A percentile compares a stretch with the other conserved stretches of the same genome.
Conservation (phyloP, 176 grass and related monocot species). For the Melocanna baccifera region DNA sequence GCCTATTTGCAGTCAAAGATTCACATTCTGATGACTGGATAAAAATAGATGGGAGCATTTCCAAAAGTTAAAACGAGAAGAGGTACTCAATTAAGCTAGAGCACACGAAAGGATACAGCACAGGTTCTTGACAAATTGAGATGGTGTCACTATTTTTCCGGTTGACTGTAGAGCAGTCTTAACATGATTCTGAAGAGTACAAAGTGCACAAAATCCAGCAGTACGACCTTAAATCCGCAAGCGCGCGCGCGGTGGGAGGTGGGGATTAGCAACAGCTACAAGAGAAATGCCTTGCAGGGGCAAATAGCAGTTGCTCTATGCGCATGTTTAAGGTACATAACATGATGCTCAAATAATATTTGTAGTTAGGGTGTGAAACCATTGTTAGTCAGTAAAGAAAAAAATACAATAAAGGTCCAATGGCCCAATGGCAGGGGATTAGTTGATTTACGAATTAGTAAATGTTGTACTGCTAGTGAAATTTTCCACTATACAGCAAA, state of each 20-base stretch:
- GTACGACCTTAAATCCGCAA: conserved; percentile 68
- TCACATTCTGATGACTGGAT: background rate
- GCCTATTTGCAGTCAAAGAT: conserved; percentile 58
- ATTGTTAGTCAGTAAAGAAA: background rate
- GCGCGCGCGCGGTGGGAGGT: background rate
- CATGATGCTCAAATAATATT: background rate
- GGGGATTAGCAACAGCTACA: conserved; percentile 8
- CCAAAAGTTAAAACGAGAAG: background rate
- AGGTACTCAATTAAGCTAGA: conserved; percentile 12
- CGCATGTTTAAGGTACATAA: background rate
- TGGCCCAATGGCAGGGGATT: background rate
- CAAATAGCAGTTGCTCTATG: background rate
- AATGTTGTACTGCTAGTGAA: background rate
- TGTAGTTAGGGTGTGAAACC: background rate
- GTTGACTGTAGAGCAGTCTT: conserved; percentile 77
- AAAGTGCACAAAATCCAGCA: conserved; percentile 93
- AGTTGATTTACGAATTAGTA: conserved; percentile 5
- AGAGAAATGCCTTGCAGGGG: background rate
- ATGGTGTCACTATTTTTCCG: conserved; percentile 86
- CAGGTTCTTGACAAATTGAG: conserved; percentile 76
- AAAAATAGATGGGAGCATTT: background rate
- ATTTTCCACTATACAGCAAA: background rate
- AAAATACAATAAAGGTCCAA: background rate
- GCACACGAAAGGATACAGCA: conserved; percentile 65
- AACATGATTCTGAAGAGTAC: conserved; percentile 95